Base-by-base conservation (phyloP, 345 rosid species). In the Eucalyptus globulus region DNA sequence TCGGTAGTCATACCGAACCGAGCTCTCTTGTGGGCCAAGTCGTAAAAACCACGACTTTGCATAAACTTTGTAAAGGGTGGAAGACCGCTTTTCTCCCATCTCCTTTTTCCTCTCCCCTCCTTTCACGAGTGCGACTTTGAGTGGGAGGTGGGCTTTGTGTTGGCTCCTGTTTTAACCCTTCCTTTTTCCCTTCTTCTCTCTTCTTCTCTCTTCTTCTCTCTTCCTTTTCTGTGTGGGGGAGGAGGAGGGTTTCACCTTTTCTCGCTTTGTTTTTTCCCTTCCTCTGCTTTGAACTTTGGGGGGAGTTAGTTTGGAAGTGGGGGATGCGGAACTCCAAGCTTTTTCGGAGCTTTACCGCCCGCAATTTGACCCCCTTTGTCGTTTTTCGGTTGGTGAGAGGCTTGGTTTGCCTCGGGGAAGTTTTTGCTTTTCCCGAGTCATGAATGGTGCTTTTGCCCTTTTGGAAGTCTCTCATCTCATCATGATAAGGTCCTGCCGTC, bases 301-400 rank as follows among this genome's bases (percentile, higher is more conserved):
- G 45, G 21, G 8, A 14, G 17, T 58, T n/a, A 29, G 69, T 62
- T 60, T 16, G 26, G 81, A 31, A 11, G 81, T 15, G 12, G 81
- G 45, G 83, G 45, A 34, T 11, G 45, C 45, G 31, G 31, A 34
- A 15, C 49, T 43, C 7, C 49, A 43, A 58, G 88, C 69, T 87
- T 87, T 62, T 43, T 24, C 10, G 51, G 45, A 86, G 45, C 93
- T 92, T 94, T 89, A 89, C 54, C 91, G 89, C 91, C 91, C 91
- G 37, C 89, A 88, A 91, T 40, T 92, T 85, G 92, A 91, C 40
- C 92, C 89, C 86, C 86, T 58, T 81, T 88, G 91, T 87, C 92
- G 53, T 86, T 88, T 90, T 87, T 26, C 27, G 80, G 88, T 87
- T 60, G 72, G 49, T 7, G 27, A 37, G 11, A 37, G 81, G 8